Evolutionary conservation across 1,284 basidiomycete genomes (phyloP), one percentile per base, ranked within the genome.

Genomic region (Ceratobasidium theobromae): DNA sequence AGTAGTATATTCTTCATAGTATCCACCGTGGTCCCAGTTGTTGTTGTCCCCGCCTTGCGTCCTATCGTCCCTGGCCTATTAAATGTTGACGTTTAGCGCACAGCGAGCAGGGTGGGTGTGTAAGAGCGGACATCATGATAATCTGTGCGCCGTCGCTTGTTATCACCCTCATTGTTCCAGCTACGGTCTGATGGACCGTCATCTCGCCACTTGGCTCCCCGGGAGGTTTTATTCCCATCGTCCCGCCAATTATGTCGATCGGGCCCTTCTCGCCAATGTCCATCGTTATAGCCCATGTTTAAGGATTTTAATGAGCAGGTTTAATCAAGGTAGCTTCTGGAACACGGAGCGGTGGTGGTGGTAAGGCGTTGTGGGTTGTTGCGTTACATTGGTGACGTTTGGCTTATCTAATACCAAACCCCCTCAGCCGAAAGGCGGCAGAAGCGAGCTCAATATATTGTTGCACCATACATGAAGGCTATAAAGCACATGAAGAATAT

Each of bases 71-170:
- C 33, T 67, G 49, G 53, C 68, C 66, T 62, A 68, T 60, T 41
- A 66, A 69, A 53, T 65, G 23, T 65, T 53, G 48, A 28, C 25
- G 48, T 48, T 51, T 27, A 66, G 55, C 46, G 49, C 54, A 45
- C 49, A 33, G 53, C 40, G 28, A 58, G 40, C 23, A 64, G 16
- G 58, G 41, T 32, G 33, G 30, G 48, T 67, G 27, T 64, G 16
- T 48, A 49, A 52, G 48, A 52, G 52, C 55, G 45, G 52, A 41
- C 43, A 60, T 62, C 28, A 64, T 66, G 57, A 55, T 69, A 65
- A 67, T 69, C 68, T 49, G 52, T 53, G 28, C 52, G 60, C 23
- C 90, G 81, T 68, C 89, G 83, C 74, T 91, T 92, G 43, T 83
- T 85, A 65, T 70, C 66, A 35, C 89, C 88, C 60, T 79, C 78